Evolutionary conservation across 2,329 filamentous ascomycete genomes (phyloP).

Genomic region (Aspergillus sergii): DNA sequence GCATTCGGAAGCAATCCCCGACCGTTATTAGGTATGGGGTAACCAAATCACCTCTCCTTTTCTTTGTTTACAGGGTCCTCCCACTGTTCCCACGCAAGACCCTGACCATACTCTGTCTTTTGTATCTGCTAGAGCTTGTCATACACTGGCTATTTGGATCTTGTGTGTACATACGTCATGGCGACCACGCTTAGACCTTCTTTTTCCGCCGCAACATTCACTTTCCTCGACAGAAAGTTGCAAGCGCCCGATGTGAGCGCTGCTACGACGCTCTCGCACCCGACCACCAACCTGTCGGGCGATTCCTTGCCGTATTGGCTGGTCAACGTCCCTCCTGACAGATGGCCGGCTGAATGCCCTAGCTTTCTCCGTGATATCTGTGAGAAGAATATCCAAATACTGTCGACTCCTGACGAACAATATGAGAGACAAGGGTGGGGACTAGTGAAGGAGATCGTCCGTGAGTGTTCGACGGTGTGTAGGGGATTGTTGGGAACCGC

Average conservation of each 20-base stretch:
- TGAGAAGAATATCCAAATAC: slow-evolving; percentile 69
- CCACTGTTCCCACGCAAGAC: background rate
- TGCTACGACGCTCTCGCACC: slow-evolving; percentile 14
- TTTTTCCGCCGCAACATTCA: slow-evolving; percentile 20
- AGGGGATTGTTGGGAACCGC: background rate
- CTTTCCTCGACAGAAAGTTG: slow-evolving; percentile 26
- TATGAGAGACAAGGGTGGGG: slow-evolving; percentile 70
- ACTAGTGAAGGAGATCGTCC: slow-evolving; percentile 65
- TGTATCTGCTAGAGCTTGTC: background rate
- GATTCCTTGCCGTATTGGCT: slow-evolving; percentile 72
- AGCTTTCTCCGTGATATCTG: slow-evolving; percentile 65
- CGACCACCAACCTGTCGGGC: slow-evolving; percentile 12
- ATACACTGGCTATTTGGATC: background rate
- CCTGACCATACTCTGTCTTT: background rate
- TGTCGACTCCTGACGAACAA: slow-evolving; percentile 69
- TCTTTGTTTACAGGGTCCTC: background rate
- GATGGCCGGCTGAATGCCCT: slow-evolving; percentile 70
- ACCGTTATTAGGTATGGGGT: slow-evolving; percentile 14
- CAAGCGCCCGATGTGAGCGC: slow-evolving; percentile 18
- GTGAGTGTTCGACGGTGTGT: slow-evolving; percentile 26
- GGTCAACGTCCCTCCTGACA: slow-evolving; percentile 68
- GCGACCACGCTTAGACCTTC: background rate
- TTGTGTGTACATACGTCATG: background rate
- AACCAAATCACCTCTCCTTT: slow-evolving; percentile 8
- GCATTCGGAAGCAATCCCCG: slow-evolving; percentile 10